Evolutionary conservation across 2,329 filamentous ascomycete genomes (phyloP), one percentile per base, ranked within the genome.

Genomic region (Plenodomus tracheiphilus): DNA sequence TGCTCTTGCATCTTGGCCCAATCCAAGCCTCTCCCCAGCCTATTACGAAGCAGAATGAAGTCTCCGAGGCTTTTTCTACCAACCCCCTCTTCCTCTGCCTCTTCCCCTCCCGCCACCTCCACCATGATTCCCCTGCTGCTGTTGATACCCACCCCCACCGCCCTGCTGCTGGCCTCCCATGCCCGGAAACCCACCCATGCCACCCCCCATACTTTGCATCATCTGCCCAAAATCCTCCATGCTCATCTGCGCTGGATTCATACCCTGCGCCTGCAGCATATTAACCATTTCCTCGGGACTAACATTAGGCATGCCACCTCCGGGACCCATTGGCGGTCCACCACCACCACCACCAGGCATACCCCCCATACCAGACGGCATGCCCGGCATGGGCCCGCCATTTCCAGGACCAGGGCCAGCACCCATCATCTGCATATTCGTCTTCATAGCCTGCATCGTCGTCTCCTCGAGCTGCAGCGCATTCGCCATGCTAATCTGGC

Each of bases 391-490:
- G 6, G 35, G 16, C 6, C 52, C 43, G 5, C 36, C 47, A n/a
- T 52, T 46, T 19, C 45, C 50, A 48, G 62, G 58, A 10, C 66
- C 48, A 40, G 63, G 53, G 44, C 66, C 59, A 9, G 55, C 66
- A 32, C 63, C 44, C 54, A 67, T 66, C 13, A 57, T 62, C 2
- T 64, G 65, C 47, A 86, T 75, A 74, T 86, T 84, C 36, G 76
- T 77, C 59, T 85, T 81, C 77, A 86, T 82, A 52, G 83, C 78
- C 45, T 80, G 79, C 65, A 82, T 77, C 54, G 85, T 79, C 44
- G 78, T 89, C 77, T 93, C 96, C 75, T 95, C 92, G 40, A 87
- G 84, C 48, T 83, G 84, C 59, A 91, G 90, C 61, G 93, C 89
- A 58, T 84, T 84, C 16, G 88, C 84, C 64, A 97, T 80, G 19